Evolutionary conservation across 805 yeast species (phyloP), one percentile per base, ranked within the genome.

Genomic region (Metschnikowia reukaufii): DNA sequence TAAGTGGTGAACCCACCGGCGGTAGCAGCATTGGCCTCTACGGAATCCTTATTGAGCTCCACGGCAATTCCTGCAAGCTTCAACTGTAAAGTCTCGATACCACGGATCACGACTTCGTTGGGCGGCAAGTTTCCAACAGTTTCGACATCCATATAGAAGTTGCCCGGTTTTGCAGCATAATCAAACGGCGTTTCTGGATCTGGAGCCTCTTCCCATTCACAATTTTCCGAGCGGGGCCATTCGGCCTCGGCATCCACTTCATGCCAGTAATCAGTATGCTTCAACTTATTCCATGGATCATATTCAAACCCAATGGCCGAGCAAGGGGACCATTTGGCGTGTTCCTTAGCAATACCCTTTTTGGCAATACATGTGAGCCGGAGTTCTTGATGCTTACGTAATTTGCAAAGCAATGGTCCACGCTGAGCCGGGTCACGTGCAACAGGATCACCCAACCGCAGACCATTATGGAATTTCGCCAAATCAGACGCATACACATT

Each of bases 261-360:
- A 65, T 86, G 88, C 99, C 99, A 94, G 63, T 80, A 88, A 59
- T 90, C 96, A 0, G 99, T 94, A 65, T 94, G 99, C 63, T 87
- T 85, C 60, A 94, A 77, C 69, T 92, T 94, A 70, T 94, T 94
- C 95, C 96, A 92, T n/a, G 99, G 99, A 62, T 92, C 99, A 63
- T 92, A 92, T 67, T 92, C 99, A 60, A 92, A 92, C 16, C 96
- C 97, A 45, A 92, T 80, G 18, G 98, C 98, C 0, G 97, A 79
- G 56, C 96, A 86, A 10, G 99, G 97, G 6, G 94, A 84, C 99
- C 99, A 94, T 63, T 94, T 94, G 41, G 99, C 97, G 64, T 94
- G 99, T 65, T 94, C 99, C 65, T 91, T 91, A 41, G 96, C 88
- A 49, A 90, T 90, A 36, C 98, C 99, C 73, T 94, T 94, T 68